Evolutionary conservation across 208 protist species (phyloP).

Genomic region (Tritrichomonas musculus): DNA sequence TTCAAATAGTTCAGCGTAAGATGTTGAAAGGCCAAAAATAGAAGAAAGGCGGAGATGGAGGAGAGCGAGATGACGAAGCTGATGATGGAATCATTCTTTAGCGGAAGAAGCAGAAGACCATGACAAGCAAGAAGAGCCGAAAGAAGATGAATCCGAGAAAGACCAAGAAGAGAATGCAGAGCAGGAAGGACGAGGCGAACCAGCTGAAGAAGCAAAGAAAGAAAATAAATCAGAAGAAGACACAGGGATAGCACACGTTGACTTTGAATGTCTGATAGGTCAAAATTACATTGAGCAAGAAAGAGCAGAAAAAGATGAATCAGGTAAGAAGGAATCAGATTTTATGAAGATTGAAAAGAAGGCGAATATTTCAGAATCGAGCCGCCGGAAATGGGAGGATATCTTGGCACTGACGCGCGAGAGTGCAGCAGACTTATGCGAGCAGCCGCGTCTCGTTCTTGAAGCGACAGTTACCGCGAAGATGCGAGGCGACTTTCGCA

Average conservation of each 20-base stretch:
- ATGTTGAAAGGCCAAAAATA: too few relatives aligned
- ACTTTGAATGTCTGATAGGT: neutral
- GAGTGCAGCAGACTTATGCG: constrained; percentile 87
- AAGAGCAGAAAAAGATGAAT: neutral
- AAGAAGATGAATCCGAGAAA: too few relatives aligned
- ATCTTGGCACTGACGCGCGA: constrained; percentile 76
- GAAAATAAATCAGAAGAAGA: too few relatives aligned
- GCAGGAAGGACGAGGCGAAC: too few relatives aligned
- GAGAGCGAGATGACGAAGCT: too few relatives aligned
- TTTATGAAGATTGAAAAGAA: neutral
- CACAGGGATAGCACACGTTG: neutral
- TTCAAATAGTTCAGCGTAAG: neutral
- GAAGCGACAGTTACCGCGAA: constrained; percentile 89
- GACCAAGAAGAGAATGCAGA: too few relatives aligned
- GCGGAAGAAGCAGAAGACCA: too few relatives aligned
- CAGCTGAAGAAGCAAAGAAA: too few relatives aligned
- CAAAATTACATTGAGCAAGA: neutral
- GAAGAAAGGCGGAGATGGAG: too few relatives aligned
- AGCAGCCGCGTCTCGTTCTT: constrained; percentile 96
- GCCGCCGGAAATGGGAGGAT: constrained; percentile 33
- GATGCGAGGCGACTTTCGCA: constrained; percentile 97
- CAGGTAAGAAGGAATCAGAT: neutral
- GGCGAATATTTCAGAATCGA: neutral
- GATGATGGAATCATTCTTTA: too few relatives aligned
- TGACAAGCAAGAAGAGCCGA: too few relatives aligned